phyloP scores from a whole-genome alignment of 805 yeast species.

The Saturnispora dispora region DNA sequence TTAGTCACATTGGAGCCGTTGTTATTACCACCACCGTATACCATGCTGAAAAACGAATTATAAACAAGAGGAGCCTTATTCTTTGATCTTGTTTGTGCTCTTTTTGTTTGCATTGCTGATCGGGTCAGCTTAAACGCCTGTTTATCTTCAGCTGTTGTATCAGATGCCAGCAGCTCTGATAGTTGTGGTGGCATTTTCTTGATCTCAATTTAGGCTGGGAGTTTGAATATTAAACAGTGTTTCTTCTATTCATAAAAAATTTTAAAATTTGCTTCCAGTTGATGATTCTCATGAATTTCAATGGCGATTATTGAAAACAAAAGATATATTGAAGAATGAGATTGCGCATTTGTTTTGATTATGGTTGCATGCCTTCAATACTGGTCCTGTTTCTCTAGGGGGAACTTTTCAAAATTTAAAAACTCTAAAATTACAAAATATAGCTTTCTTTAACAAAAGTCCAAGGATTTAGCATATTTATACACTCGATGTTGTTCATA shows the following conservation, averaged over 20 bases:
- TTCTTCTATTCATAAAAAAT: neutral
- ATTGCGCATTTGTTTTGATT: neutral
- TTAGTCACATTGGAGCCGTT: neutral
- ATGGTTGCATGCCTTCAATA: neutral
- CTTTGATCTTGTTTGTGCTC: conserved; percentile 17
- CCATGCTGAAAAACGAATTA: conserved; percentile 1
- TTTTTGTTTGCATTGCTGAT: conserved; percentile 21
- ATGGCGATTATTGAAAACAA: neutral
- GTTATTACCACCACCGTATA: conserved; percentile 2
- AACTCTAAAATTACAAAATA: neutral
- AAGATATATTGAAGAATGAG: neutral
- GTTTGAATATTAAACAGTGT: neutral
- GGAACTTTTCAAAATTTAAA: neutral
- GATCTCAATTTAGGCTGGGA: neutral
- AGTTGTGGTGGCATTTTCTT: conserved; percentile 5
- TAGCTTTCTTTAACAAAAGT: neutral
- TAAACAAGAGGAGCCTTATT: conserved; percentile 10
- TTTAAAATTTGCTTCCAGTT: neutral
- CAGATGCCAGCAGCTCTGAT: conserved; percentile 2
- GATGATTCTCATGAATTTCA: neutral
- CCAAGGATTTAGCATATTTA: neutral
- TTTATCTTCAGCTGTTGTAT: neutral
- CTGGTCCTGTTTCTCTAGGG: too few species aligned
- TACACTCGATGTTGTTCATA: too few species aligned
- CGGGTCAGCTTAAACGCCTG: neutral